Evolutionary conservation across 345 rosid species (phyloP).

Genomic region (Zanthoxylum bungeanum): DNA sequence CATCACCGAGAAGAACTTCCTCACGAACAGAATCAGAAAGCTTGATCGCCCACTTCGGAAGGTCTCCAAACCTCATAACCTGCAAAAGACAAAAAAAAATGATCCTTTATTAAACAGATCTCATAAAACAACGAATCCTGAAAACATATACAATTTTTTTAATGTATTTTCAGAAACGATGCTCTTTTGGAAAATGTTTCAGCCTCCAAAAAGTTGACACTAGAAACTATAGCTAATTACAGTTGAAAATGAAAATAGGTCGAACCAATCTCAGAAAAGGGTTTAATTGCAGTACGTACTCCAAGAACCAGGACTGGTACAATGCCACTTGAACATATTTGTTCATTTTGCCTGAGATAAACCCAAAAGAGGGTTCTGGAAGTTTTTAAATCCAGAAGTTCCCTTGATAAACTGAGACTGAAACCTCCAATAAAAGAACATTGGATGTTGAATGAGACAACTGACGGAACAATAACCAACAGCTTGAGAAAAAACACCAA

Average conservation of each 20-base stretch:
- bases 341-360: background rate
- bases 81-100: constrained; percentile 16
- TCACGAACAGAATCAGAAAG: constrained; percentile 53
- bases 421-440: background rate
- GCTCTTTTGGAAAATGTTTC: background rate
- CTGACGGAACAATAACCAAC: background rate
- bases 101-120: background rate
- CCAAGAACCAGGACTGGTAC: background rate
- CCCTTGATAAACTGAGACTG: background rate
- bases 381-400: background rate
- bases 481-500: background rate
- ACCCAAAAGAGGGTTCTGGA: background rate
- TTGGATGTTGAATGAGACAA: background rate
- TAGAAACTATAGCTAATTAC: background rate
- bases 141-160: background rate
- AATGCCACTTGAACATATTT: background rate
- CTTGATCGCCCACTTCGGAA: constrained; percentile 70
- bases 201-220: background rate
- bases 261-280: background rate
- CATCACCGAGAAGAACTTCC: constrained; percentile 31
- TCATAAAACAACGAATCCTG: background rate
- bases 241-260: background rate
- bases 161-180: background rate
- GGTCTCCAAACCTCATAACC: constrained; percentile 96
- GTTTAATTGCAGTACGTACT: background rate